These are phyloP conservation scores for Penicillium chermesinum DNA, from an alignment of 495 filamentous ascomycete species.

Conservation along the genomic window DNA sequence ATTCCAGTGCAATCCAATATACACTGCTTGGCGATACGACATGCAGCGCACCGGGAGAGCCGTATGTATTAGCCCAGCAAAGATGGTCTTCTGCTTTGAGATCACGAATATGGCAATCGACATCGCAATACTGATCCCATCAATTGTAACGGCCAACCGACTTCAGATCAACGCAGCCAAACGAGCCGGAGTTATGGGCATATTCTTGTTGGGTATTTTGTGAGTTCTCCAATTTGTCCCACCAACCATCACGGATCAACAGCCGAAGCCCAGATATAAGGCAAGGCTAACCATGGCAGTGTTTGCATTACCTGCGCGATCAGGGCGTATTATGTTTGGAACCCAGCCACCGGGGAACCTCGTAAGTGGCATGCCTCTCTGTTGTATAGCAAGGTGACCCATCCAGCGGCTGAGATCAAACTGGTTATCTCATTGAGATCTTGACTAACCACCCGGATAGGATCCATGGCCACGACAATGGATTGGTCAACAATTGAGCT, in stretches of 20 bases:
- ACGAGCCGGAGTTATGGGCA: background rate
- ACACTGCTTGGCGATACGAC: background rate
- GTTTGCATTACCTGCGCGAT: background rate
- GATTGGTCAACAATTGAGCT: conserved; percentile 1
- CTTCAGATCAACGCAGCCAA: background rate
- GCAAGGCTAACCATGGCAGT: background rate
- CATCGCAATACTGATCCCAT: background rate
- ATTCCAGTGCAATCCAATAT: background rate
- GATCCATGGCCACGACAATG: background rate
- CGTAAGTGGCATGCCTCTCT: background rate
- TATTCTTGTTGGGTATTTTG: background rate
- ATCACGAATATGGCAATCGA: background rate
- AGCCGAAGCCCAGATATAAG: background rate
- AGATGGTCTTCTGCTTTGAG: background rate
- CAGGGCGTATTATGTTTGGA: background rate
- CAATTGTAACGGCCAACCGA: background rate
- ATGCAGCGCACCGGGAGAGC: background rate
- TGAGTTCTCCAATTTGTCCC: background rate
- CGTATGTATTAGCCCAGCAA: background rate
- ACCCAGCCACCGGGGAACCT: background rate
- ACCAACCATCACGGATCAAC: background rate
- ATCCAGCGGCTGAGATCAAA: background rate
- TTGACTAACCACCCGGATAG: background rate
- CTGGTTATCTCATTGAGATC: background rate
- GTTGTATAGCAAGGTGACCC: background rate